These are phyloP conservation scores for Suillus subaureus DNA, from an alignment of 768 basidiomycete species.

Conservation along the genomic window DNA sequence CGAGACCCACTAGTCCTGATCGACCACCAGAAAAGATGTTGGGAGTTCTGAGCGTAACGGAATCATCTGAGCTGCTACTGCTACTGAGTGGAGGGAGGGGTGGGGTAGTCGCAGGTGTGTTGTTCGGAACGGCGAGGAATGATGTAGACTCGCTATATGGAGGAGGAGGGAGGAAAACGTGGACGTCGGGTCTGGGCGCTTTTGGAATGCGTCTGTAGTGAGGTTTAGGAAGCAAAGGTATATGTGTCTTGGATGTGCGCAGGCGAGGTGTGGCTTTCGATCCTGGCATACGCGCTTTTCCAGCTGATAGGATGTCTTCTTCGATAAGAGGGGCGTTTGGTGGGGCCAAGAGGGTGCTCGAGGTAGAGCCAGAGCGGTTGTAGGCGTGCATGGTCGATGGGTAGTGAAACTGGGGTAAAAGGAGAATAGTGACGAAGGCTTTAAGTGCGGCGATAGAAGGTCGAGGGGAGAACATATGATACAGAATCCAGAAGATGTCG, in stretches of 20 bases:
- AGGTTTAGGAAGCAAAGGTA: constrained; percentile 19
- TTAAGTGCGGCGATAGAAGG: constrained; percentile 3
- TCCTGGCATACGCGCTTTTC: constrained; percentile 28
- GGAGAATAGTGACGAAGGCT: constrained; percentile 6
- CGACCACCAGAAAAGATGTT: background rate
- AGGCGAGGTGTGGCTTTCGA: background rate
- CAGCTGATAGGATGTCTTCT: constrained; percentile 19
- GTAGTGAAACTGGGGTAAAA: constrained; percentile 13
- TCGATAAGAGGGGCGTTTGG: constrained; percentile 20
- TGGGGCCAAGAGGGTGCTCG: constrained; percentile 9
- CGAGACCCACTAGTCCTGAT: constrained; percentile 23
- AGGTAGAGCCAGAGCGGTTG: constrained; percentile 8
- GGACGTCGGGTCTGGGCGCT: constrained; percentile 30
- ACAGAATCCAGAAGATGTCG: background rate
- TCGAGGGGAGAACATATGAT: constrained; percentile 4
- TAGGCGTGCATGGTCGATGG: constrained; percentile 8
- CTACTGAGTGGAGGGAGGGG: background rate
- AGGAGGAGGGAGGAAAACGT: constrained; percentile 28
- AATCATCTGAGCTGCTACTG: background rate
- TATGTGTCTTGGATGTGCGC: constrained; percentile 13
- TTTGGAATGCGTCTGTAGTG: constrained; percentile 21
- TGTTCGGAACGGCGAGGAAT: constrained; percentile 27
- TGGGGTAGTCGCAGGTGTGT: constrained; percentile 24
- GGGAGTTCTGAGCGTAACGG: background rate
- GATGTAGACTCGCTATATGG: constrained; percentile 20